Evolutionary conservation across 805 yeast species (phyloP), one percentile per base, ranked within the genome.

Genomic region (Kazachstania viticola): DNA sequence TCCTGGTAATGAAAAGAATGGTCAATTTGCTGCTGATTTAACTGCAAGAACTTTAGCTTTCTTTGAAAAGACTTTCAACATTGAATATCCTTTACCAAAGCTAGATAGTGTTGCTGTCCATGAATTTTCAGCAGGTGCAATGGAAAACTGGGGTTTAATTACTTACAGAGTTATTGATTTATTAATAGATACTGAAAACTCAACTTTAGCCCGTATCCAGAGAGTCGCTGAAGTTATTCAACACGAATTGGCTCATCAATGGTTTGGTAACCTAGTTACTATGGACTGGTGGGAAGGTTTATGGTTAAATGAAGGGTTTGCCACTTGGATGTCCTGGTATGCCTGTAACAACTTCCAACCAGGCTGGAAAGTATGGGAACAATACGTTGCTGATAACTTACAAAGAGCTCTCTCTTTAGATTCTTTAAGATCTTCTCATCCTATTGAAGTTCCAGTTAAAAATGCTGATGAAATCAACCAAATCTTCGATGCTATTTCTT

Each of bases 241-340:
- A 37, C 94, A 83, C 58, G 94, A 82, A 58, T 63, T 82, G 36
- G 93, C 93, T 9, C 94, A 82, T 57, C 91, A 83, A 52, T 83
- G 94, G 94, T 83, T 82, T 48, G 94, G 94, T 34, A 78, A 83
- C 56, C 67, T 79, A 45, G 88, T 81, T 38, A 83, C 94, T 29
- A 83, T 82, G 94, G 75, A 79, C 47, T 83, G 93, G 91, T 82
- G 94, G 94, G 83, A 82, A 46, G 91, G 80, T 46, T 65, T 82
- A 43, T 82, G 94, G 94, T 69, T 82, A 39, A 82, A 82, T 50
- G 94, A 82, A 59, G 91, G 93, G 11, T 82, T 82, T 59, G 94
- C 94, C 13, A 82, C 94, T 17, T 82, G 82, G 76, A 79, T 79
- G 50, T 43, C 48, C 8, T 40, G 45, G 37, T 39, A 43, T 33